Base-by-base conservation (phyloP, 768 basidiomycete species). In the Hericium erinaceus region DNA sequence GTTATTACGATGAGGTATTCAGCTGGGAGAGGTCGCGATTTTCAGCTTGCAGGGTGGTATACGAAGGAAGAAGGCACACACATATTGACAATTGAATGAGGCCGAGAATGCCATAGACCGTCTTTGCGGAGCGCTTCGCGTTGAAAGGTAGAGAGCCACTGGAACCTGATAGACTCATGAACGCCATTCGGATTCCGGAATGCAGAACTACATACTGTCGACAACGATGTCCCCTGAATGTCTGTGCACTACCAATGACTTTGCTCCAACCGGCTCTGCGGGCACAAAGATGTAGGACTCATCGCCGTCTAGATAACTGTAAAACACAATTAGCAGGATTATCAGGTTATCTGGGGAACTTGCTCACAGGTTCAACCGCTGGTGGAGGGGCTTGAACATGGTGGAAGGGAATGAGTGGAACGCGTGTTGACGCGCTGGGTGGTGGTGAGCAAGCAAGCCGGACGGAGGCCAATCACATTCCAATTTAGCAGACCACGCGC, bases 1-100 rank as follows among this genome's bases (percentile, higher is more conserved):
- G 92, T 97, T 60, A 98, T 77, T 41, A 97, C 76, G 61, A 99
- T 81, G 52, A 98, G 72, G 73, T 95, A 98, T 72, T 98, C 97
- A 67, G 95, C 95, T 98, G 61, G 39, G 59, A 7, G 9, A 33
- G 39, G n/a, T 55, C 22, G 16, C 7, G 28, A 54, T 50, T 20
- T 20, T 15, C 15, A 15, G 16, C 22, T 44, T 11, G 16, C 24
- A 20, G 10, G 13, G 52, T 39, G 61, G 50, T 57, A 46, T 15
- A n/a, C 11, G 26, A 9, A 26, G 26, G 2, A 26, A 12, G 20
- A 11, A 18, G 38, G 16, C 39, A 54, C 84, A 58, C 65, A 90
- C 89, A 85, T 65, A 89, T 69, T 37, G 87, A 80, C 58, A 91
- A 71, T n/a, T 88, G 85, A 62, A 91, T 83, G 69, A 86, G 72